phyloP scores from a whole-genome alignment of 192 early-diverging fungal species.

The Entomortierella chlamydospora region DNA sequence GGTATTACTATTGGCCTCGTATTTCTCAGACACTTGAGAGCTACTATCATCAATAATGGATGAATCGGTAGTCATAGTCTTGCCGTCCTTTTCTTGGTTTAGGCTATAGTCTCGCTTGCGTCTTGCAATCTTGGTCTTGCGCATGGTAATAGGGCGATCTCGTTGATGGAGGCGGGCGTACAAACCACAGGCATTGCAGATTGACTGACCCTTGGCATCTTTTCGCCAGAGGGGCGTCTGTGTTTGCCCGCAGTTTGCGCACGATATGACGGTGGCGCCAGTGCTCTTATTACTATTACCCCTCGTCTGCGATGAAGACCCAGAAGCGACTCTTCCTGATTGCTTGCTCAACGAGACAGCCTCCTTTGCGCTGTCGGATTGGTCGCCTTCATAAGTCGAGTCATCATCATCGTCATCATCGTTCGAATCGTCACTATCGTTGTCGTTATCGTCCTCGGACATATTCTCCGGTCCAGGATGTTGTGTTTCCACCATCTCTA shows the following conservation, averaged over 20 bases:
- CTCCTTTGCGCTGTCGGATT: neutral
- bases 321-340: neutral
- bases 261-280: constrained; percentile 39
- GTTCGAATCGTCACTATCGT: constrained; percentile 7
- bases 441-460: constrained; percentile 6
- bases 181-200: constrained; percentile 86
- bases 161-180: constrained; percentile 68
- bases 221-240: constrained; percentile 87
- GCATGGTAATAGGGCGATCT: constrained; percentile 63
- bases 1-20: neutral
- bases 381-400: constrained; percentile 11
- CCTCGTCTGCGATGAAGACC: neutral
- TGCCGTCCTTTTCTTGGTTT: constrained; percentile 14
- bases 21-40: neutral
- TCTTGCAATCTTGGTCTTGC: constrained; percentile 65
- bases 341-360: neutral
- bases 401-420: constrained; percentile 12
- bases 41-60: neutral
- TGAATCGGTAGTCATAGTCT: neutral
- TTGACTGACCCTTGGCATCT: constrained; percentile 75
- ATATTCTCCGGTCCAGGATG: neutral
- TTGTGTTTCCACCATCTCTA: neutral
- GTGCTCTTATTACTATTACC: neutral
- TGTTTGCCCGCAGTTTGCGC: constrained; percentile 81
- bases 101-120: constrained; percentile 58